These are phyloP conservation scores for Carallia brachiata DNA, from an alignment of 345 rosid genomes.

Conservation along the genomic window DNA sequence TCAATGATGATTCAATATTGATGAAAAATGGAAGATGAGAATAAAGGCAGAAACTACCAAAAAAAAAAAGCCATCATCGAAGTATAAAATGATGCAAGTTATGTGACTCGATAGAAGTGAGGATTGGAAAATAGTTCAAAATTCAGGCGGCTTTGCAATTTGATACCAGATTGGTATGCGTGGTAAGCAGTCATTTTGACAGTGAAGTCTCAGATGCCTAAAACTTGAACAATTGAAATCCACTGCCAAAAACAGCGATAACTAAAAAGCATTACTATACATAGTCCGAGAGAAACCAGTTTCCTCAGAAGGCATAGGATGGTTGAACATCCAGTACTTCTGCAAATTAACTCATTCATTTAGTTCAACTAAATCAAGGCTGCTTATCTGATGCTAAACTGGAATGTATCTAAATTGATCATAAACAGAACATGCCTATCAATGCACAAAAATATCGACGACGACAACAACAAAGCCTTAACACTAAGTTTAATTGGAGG, in stretches of 20 bases:
- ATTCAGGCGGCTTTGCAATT: not conserved
- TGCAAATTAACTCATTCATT: not conserved
- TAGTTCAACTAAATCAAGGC: not conserved
- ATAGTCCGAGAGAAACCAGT: not conserved
- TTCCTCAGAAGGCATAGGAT: not conserved
- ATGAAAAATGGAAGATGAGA: not conserved
- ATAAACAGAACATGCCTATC: not conserved
- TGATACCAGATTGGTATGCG: not conserved
- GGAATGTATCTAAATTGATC: too few species aligned
- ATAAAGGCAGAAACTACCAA: not conserved
- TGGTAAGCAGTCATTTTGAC: too few species aligned
- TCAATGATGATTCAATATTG: not conserved
- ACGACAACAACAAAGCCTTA: too few species aligned
- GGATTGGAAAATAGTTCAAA: too few species aligned
- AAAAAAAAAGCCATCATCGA: not conserved
- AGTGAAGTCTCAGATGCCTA: too few species aligned
- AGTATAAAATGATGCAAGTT: not conserved
- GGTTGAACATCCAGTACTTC: too few species aligned
- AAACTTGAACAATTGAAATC: too few species aligned
- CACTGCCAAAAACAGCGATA: not conserved
- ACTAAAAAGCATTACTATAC: not conserved
- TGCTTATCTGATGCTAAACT: too few species aligned
- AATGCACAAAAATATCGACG: not conserved
- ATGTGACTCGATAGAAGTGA: too few species aligned
- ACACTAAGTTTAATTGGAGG: too few species aligned